phyloP scores from a whole-genome alignment of 108 stramenopile genomes.

The Fragilaria crotonensis region DNA sequence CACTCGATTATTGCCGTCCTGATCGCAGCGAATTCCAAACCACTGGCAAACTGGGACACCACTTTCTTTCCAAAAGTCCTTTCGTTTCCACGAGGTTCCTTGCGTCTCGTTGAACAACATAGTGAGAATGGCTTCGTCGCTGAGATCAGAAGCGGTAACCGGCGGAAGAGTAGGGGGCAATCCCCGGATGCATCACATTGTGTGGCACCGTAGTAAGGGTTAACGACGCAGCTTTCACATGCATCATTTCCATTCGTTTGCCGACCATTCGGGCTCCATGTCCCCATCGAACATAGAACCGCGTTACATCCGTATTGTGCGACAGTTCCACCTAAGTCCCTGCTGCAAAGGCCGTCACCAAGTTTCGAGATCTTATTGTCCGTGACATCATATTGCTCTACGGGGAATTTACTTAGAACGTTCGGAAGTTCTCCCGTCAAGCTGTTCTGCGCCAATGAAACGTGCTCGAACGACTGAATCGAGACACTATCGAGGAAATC shows the following conservation, averaged over 20 bases:
- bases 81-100: slow-evolving; percentile 9
- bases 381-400: slow-evolving; percentile 18
- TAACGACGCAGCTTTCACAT: background rate
- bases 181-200: background rate
- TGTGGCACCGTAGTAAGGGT: background rate
- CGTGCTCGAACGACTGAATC: background rate
- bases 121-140: background rate
- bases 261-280: slow-evolving; percentile 45
- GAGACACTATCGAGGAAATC: slow-evolving; percentile 25
- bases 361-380: slow-evolving; percentile 59
- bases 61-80: slow-evolving; percentile 30
- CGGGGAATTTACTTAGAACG: slow-evolving; percentile 5
- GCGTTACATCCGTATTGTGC: slow-evolving; percentile 52
- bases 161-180: background rate
- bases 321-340: slow-evolving; percentile 47
- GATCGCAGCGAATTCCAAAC: slow-evolving; percentile 42
- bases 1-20: slow-evolving; percentile 15
- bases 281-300: slow-evolving; percentile 57
- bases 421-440: slow-evolving; percentile 9
- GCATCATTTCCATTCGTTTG: slow-evolving; percentile 28
- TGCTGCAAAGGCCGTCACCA: slow-evolving; percentile 46
- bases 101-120: background rate
- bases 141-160: background rate
- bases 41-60: slow-evolving; percentile 42
- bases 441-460: slow-evolving; percentile 21